Evolutionary conservation across 345 rosid genomes (phyloP).

Genomic region (Excoecaria agallocha): DNA sequence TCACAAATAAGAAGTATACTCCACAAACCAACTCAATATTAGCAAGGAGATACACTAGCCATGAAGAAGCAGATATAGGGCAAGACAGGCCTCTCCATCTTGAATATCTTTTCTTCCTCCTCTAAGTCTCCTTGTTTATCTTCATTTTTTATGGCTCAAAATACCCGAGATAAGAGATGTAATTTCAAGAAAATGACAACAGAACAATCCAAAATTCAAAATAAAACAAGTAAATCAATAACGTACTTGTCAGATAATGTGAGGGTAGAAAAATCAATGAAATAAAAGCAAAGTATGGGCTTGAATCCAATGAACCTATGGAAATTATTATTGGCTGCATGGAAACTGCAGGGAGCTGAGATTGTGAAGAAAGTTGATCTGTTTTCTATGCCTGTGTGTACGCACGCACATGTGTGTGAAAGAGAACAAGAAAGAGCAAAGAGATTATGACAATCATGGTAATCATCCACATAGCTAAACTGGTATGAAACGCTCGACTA

Average conservation of each 20-base stretch:
- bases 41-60: neutral
- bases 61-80: neutral
- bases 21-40: neutral
- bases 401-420: neutral
- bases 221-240: neutral
- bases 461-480: neutral
- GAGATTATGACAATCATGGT: neutral
- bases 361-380: neutral
- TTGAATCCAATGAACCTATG: neutral
- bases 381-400: neutral
- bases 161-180: neutral
- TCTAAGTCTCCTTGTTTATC: neutral
- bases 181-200: neutral
- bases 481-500: neutral
- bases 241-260: neutral
- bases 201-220: neutral
- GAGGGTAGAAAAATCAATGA: neutral
- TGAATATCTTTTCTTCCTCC: neutral
- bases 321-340: neutral
- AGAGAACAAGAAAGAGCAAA: neutral
- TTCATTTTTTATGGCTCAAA: neutral
- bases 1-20: neutral
- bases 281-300: neutral
- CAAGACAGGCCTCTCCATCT: neutral
- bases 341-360: neutral